Conservation (phyloP, 2,329 filamentous ascomycete species). For the Epichloe sibirici region DNA sequence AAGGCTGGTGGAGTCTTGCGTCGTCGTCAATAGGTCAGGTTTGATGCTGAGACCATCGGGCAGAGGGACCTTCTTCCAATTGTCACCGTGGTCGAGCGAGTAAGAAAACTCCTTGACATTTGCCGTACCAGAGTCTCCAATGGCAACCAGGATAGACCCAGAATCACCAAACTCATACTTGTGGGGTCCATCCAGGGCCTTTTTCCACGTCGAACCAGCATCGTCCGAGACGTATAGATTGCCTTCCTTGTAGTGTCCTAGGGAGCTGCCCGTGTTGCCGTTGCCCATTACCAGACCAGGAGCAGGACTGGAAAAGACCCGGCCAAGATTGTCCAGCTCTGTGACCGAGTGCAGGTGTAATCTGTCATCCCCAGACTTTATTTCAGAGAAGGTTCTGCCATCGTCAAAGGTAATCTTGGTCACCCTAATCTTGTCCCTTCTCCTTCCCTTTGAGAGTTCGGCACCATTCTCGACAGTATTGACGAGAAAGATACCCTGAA, state of each 20-base stretch:
- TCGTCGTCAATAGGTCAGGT: constrained; percentile 69
- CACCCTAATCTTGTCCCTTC: constrained; percentile 53
- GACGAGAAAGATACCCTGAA: constrained; percentile 84
- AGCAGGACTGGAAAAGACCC: constrained; percentile 85
- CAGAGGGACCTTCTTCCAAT: constrained; percentile 64
- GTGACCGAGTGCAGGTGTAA: constrained; percentile 92
- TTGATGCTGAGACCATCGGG: constrained; percentile 53
- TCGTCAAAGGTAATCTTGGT: constrained; percentile 92
- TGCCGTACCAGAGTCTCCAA: constrained; percentile 58
- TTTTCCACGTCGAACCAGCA: constrained; percentile 74
- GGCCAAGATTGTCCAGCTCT: constrained; percentile 66
- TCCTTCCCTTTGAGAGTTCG: constrained; percentile 45
- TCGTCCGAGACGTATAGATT: constrained; percentile 84
- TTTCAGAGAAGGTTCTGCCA: constrained; percentile 66
- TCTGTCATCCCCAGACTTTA: constrained; percentile 55
- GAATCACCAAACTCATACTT: constrained; percentile 96
- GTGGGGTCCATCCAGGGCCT: constrained; percentile 66
- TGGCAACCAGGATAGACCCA: constrained; percentile 75
- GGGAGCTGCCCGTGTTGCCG: constrained; percentile 70
- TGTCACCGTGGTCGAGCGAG: constrained; percentile 80
- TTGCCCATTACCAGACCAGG: constrained; percentile 90
- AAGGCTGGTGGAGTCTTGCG: constrained; percentile 81
- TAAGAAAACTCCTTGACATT: constrained; percentile 51
- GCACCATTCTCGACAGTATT: constrained; percentile 83
- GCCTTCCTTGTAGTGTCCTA: constrained; percentile 60